These are phyloP conservation scores for Colletotrichum sp. DNA, from an alignment of 2,329 filamentous ascomycete species.

Conservation along the genomic window DNA sequence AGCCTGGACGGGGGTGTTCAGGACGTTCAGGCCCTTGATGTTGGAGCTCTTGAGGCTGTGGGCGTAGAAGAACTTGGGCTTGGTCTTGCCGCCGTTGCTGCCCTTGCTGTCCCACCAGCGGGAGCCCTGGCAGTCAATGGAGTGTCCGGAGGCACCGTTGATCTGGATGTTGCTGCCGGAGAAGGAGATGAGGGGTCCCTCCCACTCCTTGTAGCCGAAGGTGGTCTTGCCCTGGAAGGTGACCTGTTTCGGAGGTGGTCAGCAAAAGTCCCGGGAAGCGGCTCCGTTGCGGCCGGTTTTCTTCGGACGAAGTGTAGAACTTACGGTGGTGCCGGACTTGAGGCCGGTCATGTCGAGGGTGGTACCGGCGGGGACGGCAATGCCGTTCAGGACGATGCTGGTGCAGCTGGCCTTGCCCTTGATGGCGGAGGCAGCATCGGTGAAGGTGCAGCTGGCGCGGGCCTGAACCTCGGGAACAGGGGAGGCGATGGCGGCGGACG, in stretches of 20 bases:
- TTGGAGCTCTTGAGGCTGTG: constrained; percentile 40
- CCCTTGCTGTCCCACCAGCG: constrained; percentile 68
- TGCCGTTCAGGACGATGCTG: constrained; percentile 55
- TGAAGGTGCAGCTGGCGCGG: constrained; percentile 56
- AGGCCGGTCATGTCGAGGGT: constrained; percentile 64
- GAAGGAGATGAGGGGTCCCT: constrained; percentile 66
- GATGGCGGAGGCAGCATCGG: constrained; percentile 50
- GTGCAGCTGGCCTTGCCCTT: constrained; percentile 56
- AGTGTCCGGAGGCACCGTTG: constrained; percentile 52
- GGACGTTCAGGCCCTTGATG: constrained; percentile 41
- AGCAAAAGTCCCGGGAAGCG: constrained; percentile 19
- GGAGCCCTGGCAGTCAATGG: constrained; percentile 61
- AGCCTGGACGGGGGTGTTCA: constrained; percentile 47
- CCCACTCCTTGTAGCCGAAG: constrained; percentile 71
- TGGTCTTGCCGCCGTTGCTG: constrained; percentile 62
- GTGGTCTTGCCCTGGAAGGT: constrained; percentile 71
- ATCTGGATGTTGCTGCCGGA: constrained; percentile 62
- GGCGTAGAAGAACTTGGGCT: constrained; percentile 67
- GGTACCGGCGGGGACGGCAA: constrained; percentile 60
- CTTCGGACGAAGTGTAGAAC: accelerated
- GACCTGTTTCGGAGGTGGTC: constrained; percentile 36
- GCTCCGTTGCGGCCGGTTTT: neutral
- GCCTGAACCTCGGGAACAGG: constrained; percentile 22
- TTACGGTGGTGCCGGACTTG: constrained; percentile 47
- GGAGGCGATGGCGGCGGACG: constrained; percentile 26